Conservation (phyloP, 176 grass and related monocot genomes). For the Carex cristatella region DNA sequence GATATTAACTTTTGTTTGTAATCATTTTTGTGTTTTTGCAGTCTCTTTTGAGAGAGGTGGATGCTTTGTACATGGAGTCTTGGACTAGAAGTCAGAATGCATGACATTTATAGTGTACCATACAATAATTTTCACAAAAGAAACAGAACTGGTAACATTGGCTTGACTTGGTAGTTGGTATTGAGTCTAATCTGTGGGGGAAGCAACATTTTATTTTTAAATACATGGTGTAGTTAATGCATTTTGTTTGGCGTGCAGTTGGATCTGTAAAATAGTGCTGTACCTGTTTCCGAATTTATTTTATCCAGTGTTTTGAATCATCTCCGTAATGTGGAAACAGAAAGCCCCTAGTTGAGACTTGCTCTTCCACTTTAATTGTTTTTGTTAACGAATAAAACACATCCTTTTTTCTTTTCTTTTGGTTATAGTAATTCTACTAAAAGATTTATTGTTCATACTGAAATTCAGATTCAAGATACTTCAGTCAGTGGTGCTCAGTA, state of each 20-base stretch:
- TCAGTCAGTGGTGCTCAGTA: background rate
- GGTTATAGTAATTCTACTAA: background rate
- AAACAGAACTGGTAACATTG: background rate
- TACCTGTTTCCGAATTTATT: background rate
- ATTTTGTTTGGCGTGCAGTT: background rate
- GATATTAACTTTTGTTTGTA: background rate
- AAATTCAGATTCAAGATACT: background rate
- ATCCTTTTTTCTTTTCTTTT: background rate
- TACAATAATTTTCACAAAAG: background rate
- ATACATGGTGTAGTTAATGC: background rate
- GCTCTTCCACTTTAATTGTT: background rate
- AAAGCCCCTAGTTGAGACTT: background rate
- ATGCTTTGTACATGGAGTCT: background rate
- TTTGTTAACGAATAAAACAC: background rate
- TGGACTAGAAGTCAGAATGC: background rate
- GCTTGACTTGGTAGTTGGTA: background rate
- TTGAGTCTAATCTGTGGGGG: background rate
- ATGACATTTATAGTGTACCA: background rate
- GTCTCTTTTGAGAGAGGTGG: background rate
- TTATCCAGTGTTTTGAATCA: background rate
- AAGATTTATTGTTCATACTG: background rate
- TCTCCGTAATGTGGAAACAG: background rate
- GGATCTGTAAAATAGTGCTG: constrained; percentile 4
- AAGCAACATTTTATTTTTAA: background rate
- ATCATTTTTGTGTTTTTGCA: background rate